These are phyloP conservation scores for Cutaneotrichosporon dermatis DNA, from an alignment of 1,284 basidiomycete species.

Conservation along the genomic window DNA sequence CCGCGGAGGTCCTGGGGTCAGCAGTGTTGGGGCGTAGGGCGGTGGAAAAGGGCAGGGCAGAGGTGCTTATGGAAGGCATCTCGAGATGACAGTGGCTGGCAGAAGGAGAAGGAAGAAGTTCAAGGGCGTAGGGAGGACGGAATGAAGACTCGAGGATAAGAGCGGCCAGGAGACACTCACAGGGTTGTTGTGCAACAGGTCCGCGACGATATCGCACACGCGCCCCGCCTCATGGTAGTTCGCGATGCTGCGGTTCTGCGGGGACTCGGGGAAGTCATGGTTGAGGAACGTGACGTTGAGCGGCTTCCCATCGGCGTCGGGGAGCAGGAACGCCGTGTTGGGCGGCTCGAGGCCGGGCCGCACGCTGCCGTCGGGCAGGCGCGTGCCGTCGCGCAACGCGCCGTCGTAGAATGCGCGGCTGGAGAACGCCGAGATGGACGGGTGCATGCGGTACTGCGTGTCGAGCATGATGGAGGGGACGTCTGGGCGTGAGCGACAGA, in stretches of 20 bases:
- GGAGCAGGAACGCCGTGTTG: constrained; percentile 49
- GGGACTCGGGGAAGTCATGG: constrained; percentile 64
- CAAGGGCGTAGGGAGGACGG: too few relatives aligned
- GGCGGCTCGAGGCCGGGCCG: constrained; percentile 58
- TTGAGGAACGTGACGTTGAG: constrained; percentile 67
- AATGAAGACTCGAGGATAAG: too few relatives aligned
- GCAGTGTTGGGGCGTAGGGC: too few relatives aligned
- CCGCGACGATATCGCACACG: constrained; percentile 71
- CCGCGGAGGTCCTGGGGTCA: constrained; percentile 55
- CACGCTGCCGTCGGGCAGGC: constrained; percentile 57
- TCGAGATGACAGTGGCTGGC: too few relatives aligned
- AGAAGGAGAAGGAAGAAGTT: too few relatives aligned
- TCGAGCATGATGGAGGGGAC: constrained; percentile 84
- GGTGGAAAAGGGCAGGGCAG: too few relatives aligned
- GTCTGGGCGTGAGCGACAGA: constrained; percentile 25
- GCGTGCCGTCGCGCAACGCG: constrained; percentile 67
- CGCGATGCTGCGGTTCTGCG: constrained; percentile 63
- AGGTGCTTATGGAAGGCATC: too few relatives aligned
- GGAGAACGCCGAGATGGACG: constrained; percentile 78
- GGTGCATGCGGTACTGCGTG: constrained; percentile 93
- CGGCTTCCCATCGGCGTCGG: constrained; percentile 15
- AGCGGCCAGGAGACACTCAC: constrained; percentile 44
- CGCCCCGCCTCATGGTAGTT: constrained; percentile 72
- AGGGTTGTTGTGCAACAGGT: constrained; percentile 67
- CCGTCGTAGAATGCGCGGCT: constrained; percentile 75